Conservation (phyloP, 345 rosid species). For the Syzygium aqueum region DNA sequence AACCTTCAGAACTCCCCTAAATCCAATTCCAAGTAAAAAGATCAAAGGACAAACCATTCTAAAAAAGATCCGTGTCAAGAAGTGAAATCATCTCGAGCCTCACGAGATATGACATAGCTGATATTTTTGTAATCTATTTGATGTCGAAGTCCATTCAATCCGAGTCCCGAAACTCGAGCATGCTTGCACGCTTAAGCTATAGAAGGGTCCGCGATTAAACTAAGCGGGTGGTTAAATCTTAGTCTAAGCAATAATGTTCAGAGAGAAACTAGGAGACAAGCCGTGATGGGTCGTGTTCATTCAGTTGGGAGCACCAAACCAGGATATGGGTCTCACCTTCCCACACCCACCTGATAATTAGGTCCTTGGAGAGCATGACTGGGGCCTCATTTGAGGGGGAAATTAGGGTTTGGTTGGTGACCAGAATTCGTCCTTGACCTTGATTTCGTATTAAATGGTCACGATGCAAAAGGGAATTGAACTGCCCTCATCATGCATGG, state of each 20-base stretch:
- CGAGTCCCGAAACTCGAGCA: neutral
- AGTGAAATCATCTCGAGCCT: neutral
- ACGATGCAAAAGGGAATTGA: neutral
- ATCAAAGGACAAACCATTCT: neutral
- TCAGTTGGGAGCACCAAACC: neutral
- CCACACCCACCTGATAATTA: neutral
- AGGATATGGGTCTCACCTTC: neutral
- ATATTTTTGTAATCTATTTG: neutral
- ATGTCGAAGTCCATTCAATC: neutral
- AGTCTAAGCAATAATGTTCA: neutral
- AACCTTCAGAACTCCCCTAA: neutral
- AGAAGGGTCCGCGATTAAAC: neutral
- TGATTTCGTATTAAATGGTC: neutral
- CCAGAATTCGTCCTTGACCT: neutral
- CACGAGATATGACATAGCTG: neutral
- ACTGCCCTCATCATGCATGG: neutral
- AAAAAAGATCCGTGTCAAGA: no score
- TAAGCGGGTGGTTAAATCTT: neutral
- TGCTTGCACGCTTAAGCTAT: neutral
- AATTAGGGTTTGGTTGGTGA: neutral
- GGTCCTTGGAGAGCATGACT: neutral
- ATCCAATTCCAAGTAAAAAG: neutral
- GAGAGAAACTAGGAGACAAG: neutral
- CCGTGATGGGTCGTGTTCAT: neutral
- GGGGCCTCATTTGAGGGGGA: neutral